Evolutionary conservation across 2,329 filamentous ascomycete species (phyloP).

Genomic region (Rutstroemia sydowiana): DNA sequence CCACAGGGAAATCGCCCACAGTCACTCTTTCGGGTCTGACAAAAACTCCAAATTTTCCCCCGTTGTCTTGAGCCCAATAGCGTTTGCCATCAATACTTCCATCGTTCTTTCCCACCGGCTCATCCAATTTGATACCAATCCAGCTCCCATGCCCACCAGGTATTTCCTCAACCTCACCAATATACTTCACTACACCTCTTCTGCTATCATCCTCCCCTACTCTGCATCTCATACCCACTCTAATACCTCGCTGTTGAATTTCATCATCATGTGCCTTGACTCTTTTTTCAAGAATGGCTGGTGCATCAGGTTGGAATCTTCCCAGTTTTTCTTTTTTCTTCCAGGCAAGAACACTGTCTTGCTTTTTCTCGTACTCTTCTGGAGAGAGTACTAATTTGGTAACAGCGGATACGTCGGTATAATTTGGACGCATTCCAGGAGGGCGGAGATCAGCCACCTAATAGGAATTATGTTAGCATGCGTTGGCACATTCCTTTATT

Average conservation of each 20-base stretch:
- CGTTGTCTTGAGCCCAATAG: conserved; percentile 54
- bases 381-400: conserved; percentile 87
- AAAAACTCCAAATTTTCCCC: conserved; percentile 64
- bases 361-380: conserved; percentile 76
- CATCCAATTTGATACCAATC: conserved; percentile 70
- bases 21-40: conserved; percentile 73
- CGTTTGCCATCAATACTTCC: conserved; percentile 59
- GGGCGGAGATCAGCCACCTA: conserved; percentile 79
- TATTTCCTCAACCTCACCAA: conserved; percentile 70
- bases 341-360: conserved; percentile 88
- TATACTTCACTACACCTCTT: conserved; percentile 61
- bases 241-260: conserved; percentile 60
- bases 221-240: conserved; percentile 54
- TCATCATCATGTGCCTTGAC: conserved; percentile 62
- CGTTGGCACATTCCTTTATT: background rate
- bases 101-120: conserved; percentile 78
- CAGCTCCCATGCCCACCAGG: conserved; percentile 57
- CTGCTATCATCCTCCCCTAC: conserved; percentile 61
- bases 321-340: conserved; percentile 95
- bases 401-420: conserved; percentile 71
- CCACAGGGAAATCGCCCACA: conserved; percentile 61
- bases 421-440: conserved; percentile 66
- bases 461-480: conserved; percentile 12
- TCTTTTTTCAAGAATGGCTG: conserved; percentile 65
- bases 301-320: conserved; percentile 83